Evolutionary conservation across 495 filamentous ascomycete species (phyloP).

Genomic region (Annulohypoxylon bovei): DNA sequence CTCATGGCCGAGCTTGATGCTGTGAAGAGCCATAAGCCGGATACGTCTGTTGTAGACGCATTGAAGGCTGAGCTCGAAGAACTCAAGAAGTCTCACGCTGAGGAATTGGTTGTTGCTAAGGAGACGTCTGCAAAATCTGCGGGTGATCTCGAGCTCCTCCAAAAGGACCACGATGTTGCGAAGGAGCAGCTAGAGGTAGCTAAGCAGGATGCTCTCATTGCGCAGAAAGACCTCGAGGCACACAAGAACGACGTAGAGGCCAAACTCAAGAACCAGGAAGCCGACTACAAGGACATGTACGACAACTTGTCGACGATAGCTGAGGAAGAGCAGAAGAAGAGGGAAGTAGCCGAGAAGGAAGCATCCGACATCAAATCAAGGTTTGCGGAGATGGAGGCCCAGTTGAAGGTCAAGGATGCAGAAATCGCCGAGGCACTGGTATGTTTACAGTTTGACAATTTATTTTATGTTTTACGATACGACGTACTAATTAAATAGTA

Average conservation of each 20-base stretch:
- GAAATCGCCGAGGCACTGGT: slow-evolving; percentile 65
- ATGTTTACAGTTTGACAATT: slow-evolving; percentile 22
- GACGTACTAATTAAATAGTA: slow-evolving; percentile 33
- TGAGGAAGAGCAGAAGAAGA: slow-evolving; percentile 60
- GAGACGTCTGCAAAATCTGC: slow-evolving; percentile 31
- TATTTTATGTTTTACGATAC: background rate
- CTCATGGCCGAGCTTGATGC: slow-evolving; percentile 65
- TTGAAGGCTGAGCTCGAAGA: slow-evolving; percentile 54
- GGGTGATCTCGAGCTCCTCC: slow-evolving; percentile 31
- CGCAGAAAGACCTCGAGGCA: slow-evolving; percentile 58
- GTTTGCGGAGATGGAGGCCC: slow-evolving; percentile 58
- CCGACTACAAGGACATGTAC: slow-evolving; percentile 66
- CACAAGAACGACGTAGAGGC: slow-evolving; percentile 53
- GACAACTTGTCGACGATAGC: slow-evolving; percentile 60
- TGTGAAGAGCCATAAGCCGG: slow-evolving; percentile 60
- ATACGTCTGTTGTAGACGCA: slow-evolving; percentile 58
- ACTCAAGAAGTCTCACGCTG: slow-evolving; percentile 52
- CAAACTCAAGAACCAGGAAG: slow-evolving; percentile 57
- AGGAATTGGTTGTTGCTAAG: slow-evolving; percentile 42
- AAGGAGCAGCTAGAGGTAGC: slow-evolving; percentile 48
- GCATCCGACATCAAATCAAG: slow-evolving; percentile 47
- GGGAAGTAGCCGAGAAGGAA: slow-evolving; percentile 51
- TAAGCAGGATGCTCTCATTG: slow-evolving; percentile 52
- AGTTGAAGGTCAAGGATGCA: slow-evolving; percentile 62
- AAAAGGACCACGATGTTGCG: slow-evolving; percentile 42